Evolutionary conservation across 805 yeast genomes (phyloP), one percentile per base, ranked within the genome.

Genomic region (Vanderwaltozyma polyspora): DNA sequence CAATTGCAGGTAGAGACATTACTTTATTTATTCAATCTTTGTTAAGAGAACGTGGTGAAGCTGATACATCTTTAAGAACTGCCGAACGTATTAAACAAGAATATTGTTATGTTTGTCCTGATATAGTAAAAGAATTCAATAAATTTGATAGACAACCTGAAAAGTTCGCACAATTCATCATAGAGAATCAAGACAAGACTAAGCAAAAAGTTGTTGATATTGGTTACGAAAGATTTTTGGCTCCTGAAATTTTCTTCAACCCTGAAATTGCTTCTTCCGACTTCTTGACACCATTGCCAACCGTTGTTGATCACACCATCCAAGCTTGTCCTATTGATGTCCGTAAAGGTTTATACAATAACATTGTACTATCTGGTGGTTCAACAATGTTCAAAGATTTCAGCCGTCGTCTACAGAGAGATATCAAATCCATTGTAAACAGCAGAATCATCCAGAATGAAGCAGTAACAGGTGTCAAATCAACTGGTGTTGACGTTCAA

Each of bases 301-400:
- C 73, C n/a, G 91, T 84, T 14, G 97, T 91, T 34, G 99, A 91
- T 62, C 82, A 76, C 47, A 96, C 89, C 12, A 87, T 91, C 46
- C 96, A 89, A 64, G 70, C 89, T 10, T 77, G 94, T 32, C 99
- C 99, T 37, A 87, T 91, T 45, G 99, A 91, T 66, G 98, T 91
- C 26, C 83, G 99, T 63, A 89, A 91, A 63, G 95, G 93, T 39
- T 71, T 91, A 39, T 91, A 91, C 66, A 84, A 79, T 62, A 91
- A 91, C 62, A 91, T 91, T 54, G 99, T 91, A 14, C 70, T 91
- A 37, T 80, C 94, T 35, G 98, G 98, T 51, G 99, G 98, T 30
- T 86, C 96, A 2, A 91, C 98, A 8, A 91, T 91, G 98, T 91
- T 91, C 63, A 86, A 86, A 55, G 97, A 91, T 59, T 91, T 91